Evolutionary conservation across 768 basidiomycete genomes (phyloP), one percentile per base, ranked within the genome.

Genomic region (Termitomyces sp.): DNA sequence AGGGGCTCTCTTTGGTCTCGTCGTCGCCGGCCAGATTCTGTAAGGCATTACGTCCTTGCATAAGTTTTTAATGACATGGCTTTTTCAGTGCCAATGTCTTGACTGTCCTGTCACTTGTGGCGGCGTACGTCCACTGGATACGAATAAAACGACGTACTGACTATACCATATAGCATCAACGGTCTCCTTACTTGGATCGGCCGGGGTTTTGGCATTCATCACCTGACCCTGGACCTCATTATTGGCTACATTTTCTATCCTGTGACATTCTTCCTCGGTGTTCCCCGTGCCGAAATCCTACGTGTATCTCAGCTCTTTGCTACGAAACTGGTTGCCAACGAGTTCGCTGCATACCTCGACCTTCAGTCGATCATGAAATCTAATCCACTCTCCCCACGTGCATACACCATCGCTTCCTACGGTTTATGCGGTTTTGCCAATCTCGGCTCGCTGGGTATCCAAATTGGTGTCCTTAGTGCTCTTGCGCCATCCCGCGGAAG

Each of bases 391-490:
- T 85, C 85, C 22, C 76, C 72, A 31, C 90, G 89, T 56, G 90
- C 85, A 22, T 93, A 78, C 72, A 88, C 87, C 53, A 94, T 95
- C 63, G 85, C 88, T 14, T 85, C 88, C 34, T 96, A 94, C 69
- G 87, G 88, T 16, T 84, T 95, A 16, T 94, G 92, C 70, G 94
- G 94, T 10, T 96, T 96, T 66, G 91, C 91, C 58, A 95, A 95
- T 69, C 76, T 92, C 46, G 84, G 88, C 55, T 90, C 90, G 7
- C 76, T 94, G 26, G 94, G 93, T 66, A 92, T 95, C 63, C 90
- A 94, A 69, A 75, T 79, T 24, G 77, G 77, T 61, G 77, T 79
- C n/a, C 71, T 79, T 31, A 67, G 76, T 53, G 76, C 77, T 36
- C 67, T 79, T 61, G 77, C 73, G 12, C 77, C 77, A 20, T 75